Evolutionary conservation across 306 rosid species (phyloP), one percentile per base, ranked within the genome.

Genomic region (Vachellia collinsii): DNA sequence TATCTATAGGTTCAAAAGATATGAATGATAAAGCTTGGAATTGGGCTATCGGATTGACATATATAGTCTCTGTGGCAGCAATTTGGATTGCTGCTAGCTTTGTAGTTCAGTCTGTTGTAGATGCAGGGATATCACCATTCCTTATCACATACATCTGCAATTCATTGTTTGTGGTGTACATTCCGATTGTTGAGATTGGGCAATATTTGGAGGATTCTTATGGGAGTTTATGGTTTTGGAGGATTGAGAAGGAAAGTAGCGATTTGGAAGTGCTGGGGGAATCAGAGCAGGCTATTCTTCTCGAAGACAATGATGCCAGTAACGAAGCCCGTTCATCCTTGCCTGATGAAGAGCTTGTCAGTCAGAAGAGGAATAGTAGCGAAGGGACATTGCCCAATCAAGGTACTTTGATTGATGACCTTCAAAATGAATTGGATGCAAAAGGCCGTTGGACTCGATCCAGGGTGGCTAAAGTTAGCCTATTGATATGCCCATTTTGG

Each of bases 81-180:
- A 95, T 95, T 54, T 95, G 99, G 99, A 93, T 95, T 87, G 97
- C 99, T 88, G 99, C 99, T 46, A 93, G 99, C 81, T 93, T 90
- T 84, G 98, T 95, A 59, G 99, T 95, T 43, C 99, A 95, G 84
- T 93, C 98, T 22, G 99, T 93, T 74, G 97, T 95, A 38, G 99
- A 95, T 83, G 93, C 79, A 9, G 98, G 98, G 79, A 96, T 93
- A 17, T 88, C 99, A 51, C 98, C 99, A 6, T 95, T 95, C 72
- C 93, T 95, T 58, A 82, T 95, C 67, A 95, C 99, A 13, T 95
- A 95, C 80, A 84, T 91, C 41, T 95, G 99, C 92, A 95, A 95
- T 85, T 95, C 99, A 25, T 80, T 95, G 85, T 91, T 95, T 85
- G 85, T 95, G 84, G 87, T 95, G 11, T 89, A 91, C 93, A 86